These are phyloP conservation scores for Paracoccidioides lutzii DNA, from an alignment of 2,329 filamentous ascomycete species.

Conservation along the genomic window DNA sequence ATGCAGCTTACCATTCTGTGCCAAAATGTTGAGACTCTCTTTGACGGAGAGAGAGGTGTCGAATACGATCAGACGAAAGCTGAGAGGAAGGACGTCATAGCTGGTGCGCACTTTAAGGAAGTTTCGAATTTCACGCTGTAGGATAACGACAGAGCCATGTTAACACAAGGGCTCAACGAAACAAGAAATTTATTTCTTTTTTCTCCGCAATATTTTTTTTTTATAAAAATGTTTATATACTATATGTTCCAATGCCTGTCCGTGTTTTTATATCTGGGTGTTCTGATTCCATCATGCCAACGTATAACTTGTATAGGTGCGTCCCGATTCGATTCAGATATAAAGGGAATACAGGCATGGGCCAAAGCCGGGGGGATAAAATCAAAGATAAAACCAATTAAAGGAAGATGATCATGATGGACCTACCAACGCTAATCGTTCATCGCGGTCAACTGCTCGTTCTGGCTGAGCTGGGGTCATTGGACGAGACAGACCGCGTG, in stretches of 20 bases:
- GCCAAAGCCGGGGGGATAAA: neutral
- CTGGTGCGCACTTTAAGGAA: conserved; percentile 94
- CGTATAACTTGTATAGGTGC: no score
- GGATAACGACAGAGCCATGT: conserved; percentile 11
- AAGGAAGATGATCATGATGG: conserved; percentile 5
- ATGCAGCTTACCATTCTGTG: conserved; percentile 64
- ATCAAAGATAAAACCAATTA: neutral
- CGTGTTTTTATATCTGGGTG: neutral
- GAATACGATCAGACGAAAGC: conserved; percentile 88
- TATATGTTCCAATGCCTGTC: neutral
- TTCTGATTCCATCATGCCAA: no score
- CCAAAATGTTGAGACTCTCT: conserved; percentile 89
- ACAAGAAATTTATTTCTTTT: conserved; percentile 4
- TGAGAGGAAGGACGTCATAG: conserved; percentile 93
- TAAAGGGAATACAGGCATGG: neutral
- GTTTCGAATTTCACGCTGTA: conserved; percentile 75
- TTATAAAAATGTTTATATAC: neutral
- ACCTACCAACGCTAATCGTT: conserved; percentile 38
- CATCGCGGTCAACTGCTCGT: conserved; percentile 37
- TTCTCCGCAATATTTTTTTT: neutral
- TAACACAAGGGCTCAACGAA: conserved; percentile 13
- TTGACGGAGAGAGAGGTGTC: conserved; percentile 92
- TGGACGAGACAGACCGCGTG: conserved; percentile 26
- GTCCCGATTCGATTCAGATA: neutral
- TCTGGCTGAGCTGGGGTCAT: conserved; percentile 30